Evolutionary conservation across 805 yeast species (phyloP).

Genomic region (Zygosaccharomyces gambellarensis): DNA sequence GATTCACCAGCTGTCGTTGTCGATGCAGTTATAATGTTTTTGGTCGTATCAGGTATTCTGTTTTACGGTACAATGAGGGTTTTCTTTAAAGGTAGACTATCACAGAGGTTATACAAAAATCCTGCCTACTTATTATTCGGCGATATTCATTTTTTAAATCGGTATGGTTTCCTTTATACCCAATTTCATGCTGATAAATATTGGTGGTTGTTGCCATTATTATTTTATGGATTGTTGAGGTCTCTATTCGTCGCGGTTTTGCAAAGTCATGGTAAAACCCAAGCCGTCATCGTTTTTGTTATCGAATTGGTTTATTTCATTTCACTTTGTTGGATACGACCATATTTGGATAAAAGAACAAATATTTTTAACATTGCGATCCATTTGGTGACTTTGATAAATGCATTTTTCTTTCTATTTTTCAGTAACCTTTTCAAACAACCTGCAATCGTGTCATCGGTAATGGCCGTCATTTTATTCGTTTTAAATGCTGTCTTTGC

Average conservation of each 20-base stretch:
- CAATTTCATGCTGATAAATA: constrained; percentile 85
- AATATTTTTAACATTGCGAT: constrained; percentile 89
- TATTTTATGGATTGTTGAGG: constrained; percentile 64
- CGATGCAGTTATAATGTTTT: constrained; percentile 67
- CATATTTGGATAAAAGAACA: constrained; percentile 92
- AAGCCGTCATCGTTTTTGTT: constrained; percentile 69
- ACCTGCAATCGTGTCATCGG: constrained; percentile 83
- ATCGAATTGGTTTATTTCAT: constrained; percentile 70
- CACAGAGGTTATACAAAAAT: constrained; percentile 68
- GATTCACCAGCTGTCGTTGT: constrained; percentile 83
- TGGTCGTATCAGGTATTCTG: constrained; percentile 54
- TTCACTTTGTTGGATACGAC: constrained; percentile 64
- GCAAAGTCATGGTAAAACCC: constrained; percentile 75
- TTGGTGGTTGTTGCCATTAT: constrained; percentile 68
- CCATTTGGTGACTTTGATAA: constrained; percentile 71
- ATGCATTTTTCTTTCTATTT: constrained; percentile 82
- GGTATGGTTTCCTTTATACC: constrained; percentile 88
- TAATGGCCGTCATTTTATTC: constrained; percentile 87
- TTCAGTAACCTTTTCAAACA: constrained; percentile 80
- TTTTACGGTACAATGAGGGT: constrained; percentile 71
- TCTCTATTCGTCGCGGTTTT: constrained; percentile 82
- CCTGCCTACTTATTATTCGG: constrained; percentile 92
- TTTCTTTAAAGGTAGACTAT: constrained; percentile 66
- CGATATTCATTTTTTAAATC: constrained; percentile 70
- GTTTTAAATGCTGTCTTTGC: constrained; percentile 88